Percentiles rank a stretch among this genome's conserved stretches.
Conservation (phyloP, 2,329 filamentous ascomycete species). For the Metarhizium robertsii region DNA sequence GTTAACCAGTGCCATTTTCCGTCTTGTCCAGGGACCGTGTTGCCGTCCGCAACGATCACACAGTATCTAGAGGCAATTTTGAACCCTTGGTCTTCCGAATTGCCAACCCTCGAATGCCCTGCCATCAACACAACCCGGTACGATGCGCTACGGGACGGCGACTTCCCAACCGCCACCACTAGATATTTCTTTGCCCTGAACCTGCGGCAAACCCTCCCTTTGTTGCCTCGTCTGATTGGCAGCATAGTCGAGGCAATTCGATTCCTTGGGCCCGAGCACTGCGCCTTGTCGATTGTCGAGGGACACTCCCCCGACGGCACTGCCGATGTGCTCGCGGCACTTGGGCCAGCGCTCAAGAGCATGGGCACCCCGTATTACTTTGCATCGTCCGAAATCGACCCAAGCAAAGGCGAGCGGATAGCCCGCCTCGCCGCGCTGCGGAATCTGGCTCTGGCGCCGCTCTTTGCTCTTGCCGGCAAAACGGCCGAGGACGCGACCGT, state of each 20-base stretch:
- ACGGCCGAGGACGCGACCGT: slow-evolving; percentile 31
- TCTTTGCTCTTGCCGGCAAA: slow-evolving; percentile 20
- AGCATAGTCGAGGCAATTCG: slow-evolving; percentile 37
- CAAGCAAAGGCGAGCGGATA: slow-evolving; percentile 34
- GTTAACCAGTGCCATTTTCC: no score
- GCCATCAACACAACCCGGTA: slow-evolving; percentile 11
- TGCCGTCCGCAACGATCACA: slow-evolving; percentile 5
- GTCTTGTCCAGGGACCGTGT: background rate
- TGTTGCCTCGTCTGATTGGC: slow-evolving; percentile 36
- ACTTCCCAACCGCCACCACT: slow-evolving; percentile 1
- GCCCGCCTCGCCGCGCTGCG: slow-evolving; percentile 37
- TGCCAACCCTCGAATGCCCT: slow-evolving; percentile 16
- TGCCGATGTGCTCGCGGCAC: slow-evolving; percentile 32
- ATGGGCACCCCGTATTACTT: slow-evolving; percentile 33
- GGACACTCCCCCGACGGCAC: slow-evolving; percentile 31
- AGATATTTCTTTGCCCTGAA: slow-evolving; percentile 45
- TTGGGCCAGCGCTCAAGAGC: slow-evolving; percentile 28
- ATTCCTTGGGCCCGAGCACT: slow-evolving; percentile 38
- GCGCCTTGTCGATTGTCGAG: slow-evolving; percentile 24
- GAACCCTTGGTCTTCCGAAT: slow-evolving; percentile 9
- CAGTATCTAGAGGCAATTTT: slow-evolving; percentile 18
- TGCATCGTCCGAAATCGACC: slow-evolving; percentile 31
- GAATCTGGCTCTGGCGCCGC: slow-evolving; percentile 40
- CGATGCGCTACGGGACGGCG: slow-evolving; percentile 9
- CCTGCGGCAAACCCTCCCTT: slow-evolving; percentile 29